Base-by-base conservation (phyloP, 2,329 filamentous ascomycete species). In the Stachybotrys chlorohalonatus region DNA sequence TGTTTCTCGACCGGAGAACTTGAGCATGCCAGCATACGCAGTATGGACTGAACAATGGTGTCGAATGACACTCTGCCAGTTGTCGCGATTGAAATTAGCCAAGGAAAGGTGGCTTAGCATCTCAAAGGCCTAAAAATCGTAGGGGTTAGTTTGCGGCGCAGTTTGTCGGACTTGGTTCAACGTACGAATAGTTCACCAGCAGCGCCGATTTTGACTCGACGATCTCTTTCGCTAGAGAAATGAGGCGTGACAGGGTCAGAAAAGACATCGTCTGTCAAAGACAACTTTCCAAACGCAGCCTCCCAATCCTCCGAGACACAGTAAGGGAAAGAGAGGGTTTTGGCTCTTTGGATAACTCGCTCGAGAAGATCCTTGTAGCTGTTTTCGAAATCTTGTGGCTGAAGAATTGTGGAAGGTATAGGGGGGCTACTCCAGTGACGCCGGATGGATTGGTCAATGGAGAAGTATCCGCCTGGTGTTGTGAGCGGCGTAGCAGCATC, bases 1-100 rank as follows among this genome's bases (percentile, higher is more conserved):
- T 0, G 73, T 79, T 58, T 81, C 76, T 0, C 46, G 30, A 0
- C 73, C 70, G 1, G 4, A 52, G 75, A 75, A 80, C 5, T 64
- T 53, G 0, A 48, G 15, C 61, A 80, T 67, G 32, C 70, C 64
- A 0, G 62, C 36, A 56, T 79, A 80, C 1, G 70, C 63, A 2
- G 67, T 64, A 55, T 78, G 73, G 0, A 62, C 56, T 0, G 54
- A 66, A 5, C 74, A 69, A 54, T 72, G 68, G 24, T 65, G 63
- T 9, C 77, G 67, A n/a, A 81, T 76, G 0, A 60, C 76, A 56
- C 76, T 80, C 54, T 68, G 63, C 78, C 79, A 81, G 42, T 79
- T 78, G 0, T 60, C 55, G 2, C 58, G 53, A 1, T 54, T 58
- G 50, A 79, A 80, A 1, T 56, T 59, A 1, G 68, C 64, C 36